A percentile compares a stretch with the other conserved stretches of the same genome.
Conservation (phyloP, 495 filamentous ascomycete species). For the Penicillium steckii region DNA sequence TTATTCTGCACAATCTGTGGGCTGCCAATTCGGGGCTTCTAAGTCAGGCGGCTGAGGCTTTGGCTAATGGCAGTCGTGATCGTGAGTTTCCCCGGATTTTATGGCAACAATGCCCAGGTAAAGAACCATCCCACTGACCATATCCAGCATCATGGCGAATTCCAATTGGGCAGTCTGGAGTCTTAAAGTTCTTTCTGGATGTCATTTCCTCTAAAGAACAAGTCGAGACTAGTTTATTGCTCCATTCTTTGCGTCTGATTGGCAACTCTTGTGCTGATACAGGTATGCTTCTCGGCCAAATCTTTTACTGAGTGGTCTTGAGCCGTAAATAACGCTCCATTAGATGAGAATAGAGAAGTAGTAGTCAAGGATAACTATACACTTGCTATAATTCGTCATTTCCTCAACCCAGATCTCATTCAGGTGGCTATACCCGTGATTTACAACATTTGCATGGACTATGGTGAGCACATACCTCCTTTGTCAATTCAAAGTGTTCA, state of each 20-base stretch:
- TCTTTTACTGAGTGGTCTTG: not conserved
- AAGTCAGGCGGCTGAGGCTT: conserved; percentile 51
- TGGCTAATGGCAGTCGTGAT: conserved; percentile 67
- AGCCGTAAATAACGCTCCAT: conserved; percentile 8
- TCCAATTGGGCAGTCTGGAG: conserved; percentile 64
- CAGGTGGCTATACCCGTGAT: conserved; percentile 65
- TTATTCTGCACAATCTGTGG: conserved; percentile 37
- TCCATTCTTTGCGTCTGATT: conserved; percentile 65
- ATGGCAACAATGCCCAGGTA: not conserved
- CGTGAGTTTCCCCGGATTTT: conserved; percentile 44
- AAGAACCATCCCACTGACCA: conserved; percentile 3
- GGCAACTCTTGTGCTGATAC: conserved; percentile 84
- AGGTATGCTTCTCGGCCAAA: conserved; percentile 43
- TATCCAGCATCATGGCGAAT: conserved; percentile 58
- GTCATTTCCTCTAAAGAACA: conserved; percentile 44
- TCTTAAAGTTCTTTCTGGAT: conserved; percentile 64
- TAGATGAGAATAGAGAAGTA: conserved; percentile 72
- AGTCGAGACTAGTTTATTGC: conserved; percentile 32
- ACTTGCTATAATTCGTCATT: conserved; percentile 50
- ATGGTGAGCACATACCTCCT: conserved; percentile 49
- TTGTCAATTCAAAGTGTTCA: not conserved
- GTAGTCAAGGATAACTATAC: conserved; percentile 60
- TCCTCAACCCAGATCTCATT: conserved; percentile 49
- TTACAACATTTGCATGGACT: conserved; percentile 74
- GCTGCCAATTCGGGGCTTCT: conserved; percentile 41